A percentile compares a stretch with the other conserved stretches of the same genome.
phyloP scores from a whole-genome alignment of 2,329 filamentous ascomycete genomes.

The Paecilomyces formosus region DNA sequence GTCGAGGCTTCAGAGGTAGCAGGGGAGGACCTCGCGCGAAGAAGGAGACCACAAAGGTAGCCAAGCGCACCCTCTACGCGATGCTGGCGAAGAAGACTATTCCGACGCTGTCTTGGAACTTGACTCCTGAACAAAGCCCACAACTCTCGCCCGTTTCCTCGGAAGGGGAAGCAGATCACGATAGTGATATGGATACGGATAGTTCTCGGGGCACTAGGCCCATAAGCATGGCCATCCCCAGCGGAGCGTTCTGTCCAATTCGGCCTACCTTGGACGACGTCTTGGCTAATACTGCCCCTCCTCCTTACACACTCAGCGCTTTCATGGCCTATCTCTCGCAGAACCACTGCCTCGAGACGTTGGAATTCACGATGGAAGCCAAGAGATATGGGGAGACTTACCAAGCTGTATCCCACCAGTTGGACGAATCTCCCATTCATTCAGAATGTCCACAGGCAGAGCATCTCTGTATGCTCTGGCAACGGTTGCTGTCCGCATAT shows the following conservation, averaged over 20 bases:
- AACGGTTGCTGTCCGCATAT: constrained; percentile 81
- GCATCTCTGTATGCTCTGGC: constrained; percentile 75
- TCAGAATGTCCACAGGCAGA: constrained; percentile 53
- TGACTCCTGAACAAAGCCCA: constrained; percentile 37
- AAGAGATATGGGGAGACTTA: constrained; percentile 71
- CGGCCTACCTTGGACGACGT: constrained; percentile 79
- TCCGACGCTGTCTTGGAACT: constrained; percentile 28
- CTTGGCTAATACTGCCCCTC: constrained; percentile 72
- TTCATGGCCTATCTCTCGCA: constrained; percentile 97
- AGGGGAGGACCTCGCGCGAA: constrained; percentile 3
- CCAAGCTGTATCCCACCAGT: constrained; percentile 48
- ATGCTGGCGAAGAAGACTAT: constrained; percentile 33
- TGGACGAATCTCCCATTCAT: constrained; percentile 37
- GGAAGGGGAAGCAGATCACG: constrained; percentile 36
- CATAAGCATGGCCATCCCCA: constrained; percentile 34
- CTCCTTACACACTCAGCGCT: constrained; percentile 82
- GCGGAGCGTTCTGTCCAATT: constrained; percentile 34
- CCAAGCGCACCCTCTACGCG: constrained; percentile 21
- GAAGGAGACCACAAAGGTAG: neutral
- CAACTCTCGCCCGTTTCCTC: constrained; percentile 37
- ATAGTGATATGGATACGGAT: constrained; percentile 33
- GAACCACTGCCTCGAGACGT: constrained; percentile 91
- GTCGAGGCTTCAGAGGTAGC: constrained; percentile 1
- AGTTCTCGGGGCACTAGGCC: constrained; percentile 32
- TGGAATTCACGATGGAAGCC: constrained; percentile 94